These are phyloP conservation scores for Lactuca saligna DNA, from an alignment of 129 eudicot species.

Conservation along the genomic window DNA sequence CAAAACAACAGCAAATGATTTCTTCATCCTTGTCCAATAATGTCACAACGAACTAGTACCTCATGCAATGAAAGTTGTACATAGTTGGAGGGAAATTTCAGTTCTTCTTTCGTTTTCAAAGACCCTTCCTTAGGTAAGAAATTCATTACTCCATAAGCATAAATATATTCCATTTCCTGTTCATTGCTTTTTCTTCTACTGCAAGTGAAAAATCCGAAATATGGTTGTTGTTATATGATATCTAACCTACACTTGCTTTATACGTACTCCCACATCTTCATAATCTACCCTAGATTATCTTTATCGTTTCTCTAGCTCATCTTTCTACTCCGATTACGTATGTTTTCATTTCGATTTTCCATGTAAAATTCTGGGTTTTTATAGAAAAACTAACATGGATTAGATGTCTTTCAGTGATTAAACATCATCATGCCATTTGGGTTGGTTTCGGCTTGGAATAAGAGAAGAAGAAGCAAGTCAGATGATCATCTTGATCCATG, in stretches of 20 bases:
- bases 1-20: constrained; percentile 15
- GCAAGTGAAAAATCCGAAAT: constrained; percentile 57
- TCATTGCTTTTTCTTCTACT: constrained; percentile 62
- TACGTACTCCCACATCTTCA: constrained; percentile 57
- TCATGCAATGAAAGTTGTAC: constrained; percentile 22
- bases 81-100: constrained; percentile 36
- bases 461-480: constrained; percentile 83
- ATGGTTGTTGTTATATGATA: constrained; percentile 45
- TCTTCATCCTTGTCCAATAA: constrained; percentile 8
- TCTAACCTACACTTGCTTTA: constrained; percentile 68
- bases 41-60: constrained; percentile 9
- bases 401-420: constrained; percentile 25
- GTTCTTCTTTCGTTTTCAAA: constrained; percentile 63
- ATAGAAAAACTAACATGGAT: constrained; percentile 7
- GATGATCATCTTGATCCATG: constrained; percentile 82
- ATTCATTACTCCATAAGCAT: constrained; percentile 31
- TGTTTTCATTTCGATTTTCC: constrained; percentile 5
- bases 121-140: constrained; percentile 45
- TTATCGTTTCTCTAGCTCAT: background rate
- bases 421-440: constrained; percentile 78
- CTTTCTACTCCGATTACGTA: background rate
- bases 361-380: constrained; percentile 3
- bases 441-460: constrained; percentile 93
- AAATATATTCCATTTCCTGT: constrained; percentile 29
- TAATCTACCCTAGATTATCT: constrained; percentile 14